Evolutionary conservation across 495 filamentous ascomycete genomes (phyloP).

Genomic region (Paragyromitra xinjiangensis): DNA sequence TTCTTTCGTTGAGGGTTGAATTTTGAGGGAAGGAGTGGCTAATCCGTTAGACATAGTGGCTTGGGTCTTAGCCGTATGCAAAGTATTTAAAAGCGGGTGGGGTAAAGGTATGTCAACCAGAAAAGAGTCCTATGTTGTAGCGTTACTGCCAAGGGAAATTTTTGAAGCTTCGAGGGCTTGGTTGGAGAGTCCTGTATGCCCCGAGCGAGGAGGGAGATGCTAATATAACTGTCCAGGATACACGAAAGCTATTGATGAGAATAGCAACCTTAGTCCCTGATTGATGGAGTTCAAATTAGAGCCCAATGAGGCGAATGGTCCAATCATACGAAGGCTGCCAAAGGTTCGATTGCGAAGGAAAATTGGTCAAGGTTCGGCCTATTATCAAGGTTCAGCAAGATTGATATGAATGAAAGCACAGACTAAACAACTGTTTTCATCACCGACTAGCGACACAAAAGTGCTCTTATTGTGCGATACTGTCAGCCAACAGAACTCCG

Average conservation of each 20-base stretch:
- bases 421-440: neutral
- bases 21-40: neutral
- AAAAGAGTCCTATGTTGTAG: neutral
- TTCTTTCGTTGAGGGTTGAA: neutral
- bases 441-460: neutral
- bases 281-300: neutral
- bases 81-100: neutral
- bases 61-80: neutral
- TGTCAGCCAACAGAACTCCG: neutral
- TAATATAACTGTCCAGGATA: neutral
- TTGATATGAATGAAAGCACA: neutral
- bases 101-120: conserved; percentile 15
- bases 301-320: neutral
- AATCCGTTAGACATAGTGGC: neutral
- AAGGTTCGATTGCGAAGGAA: neutral
- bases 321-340: neutral
- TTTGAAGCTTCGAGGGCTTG: neutral
- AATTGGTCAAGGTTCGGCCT: neutral
- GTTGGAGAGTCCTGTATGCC: too few relatives aligned
- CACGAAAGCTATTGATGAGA: neutral
- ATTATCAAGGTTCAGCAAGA: neutral
- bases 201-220: neutral
- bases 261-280: neutral
- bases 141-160: neutral
- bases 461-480: neutral